Percentiles rank a stretch among this genome's conserved stretches.
phyloP scores from a whole-genome alignment of 2,329 filamentous ascomycete genomes.

The Graphilbum ipis-grandicollis region DNA sequence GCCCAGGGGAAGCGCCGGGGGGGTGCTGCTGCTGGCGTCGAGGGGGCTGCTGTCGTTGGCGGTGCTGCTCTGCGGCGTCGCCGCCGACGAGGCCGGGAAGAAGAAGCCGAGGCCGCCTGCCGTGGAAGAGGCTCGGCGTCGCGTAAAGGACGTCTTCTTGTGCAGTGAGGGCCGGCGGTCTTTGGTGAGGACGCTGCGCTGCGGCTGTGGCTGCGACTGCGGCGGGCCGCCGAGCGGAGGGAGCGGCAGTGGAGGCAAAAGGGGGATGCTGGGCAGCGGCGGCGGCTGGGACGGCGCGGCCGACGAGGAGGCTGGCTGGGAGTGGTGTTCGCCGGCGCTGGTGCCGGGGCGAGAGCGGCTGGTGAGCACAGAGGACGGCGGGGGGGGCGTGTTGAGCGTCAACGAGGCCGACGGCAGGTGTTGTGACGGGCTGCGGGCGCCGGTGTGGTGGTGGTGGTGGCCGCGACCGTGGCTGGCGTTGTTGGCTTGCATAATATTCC shows the following conservation, averaged over 20 bases:
- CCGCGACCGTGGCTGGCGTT: neutral
- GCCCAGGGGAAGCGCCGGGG: neutral
- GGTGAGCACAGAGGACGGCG: neutral
- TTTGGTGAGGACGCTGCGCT: slow-evolving; percentile 19
- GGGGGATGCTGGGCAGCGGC: too few relatives aligned
- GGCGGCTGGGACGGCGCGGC: slow-evolving; percentile 6
- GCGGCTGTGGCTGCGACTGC: slow-evolving; percentile 8
- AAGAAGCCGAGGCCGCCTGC: slow-evolving; percentile 9
- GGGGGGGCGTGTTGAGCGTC: neutral
- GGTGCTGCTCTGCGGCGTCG: too few relatives aligned
- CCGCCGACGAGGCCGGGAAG: too few relatives aligned
- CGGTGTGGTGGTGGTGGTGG: neutral
- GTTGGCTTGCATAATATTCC: neutral
- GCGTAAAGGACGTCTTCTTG: slow-evolving; percentile 34
- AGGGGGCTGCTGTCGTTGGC: neutral
- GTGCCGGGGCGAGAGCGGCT: slow-evolving; percentile 17
- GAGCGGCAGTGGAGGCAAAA: too few relatives aligned
- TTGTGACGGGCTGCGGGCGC: too few relatives aligned
- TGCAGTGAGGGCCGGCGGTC: slow-evolving; percentile 35
- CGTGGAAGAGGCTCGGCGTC: slow-evolving; percentile 21
- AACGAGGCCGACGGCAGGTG: slow-evolving; percentile 8
- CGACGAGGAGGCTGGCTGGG: too few relatives aligned
- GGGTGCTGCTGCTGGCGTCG: neutral
- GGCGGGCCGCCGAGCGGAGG: too few relatives aligned
- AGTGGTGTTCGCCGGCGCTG: slow-evolving; percentile 16